Evolutionary conservation across 768 basidiomycete species (phyloP).

Genomic region (Tylopilus felleus): DNA sequence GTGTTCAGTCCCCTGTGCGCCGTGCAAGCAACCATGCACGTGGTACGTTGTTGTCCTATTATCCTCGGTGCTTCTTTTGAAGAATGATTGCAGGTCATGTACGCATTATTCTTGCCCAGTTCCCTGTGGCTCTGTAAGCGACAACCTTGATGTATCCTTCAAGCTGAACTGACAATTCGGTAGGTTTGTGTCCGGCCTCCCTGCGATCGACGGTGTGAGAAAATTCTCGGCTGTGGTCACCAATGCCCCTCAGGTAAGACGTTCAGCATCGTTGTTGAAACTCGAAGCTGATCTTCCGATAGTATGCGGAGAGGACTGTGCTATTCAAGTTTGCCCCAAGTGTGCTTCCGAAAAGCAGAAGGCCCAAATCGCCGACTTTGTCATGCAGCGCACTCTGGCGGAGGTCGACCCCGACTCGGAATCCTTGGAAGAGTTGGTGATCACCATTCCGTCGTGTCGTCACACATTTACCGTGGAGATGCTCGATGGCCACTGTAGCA

Average conservation of each 20-base stretch:
- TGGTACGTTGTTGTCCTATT: conserved; percentile 37
- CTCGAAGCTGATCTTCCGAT: background rate
- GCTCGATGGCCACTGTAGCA: conserved; percentile 55
- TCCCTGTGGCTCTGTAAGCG: conserved; percentile 63
- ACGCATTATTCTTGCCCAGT: conserved; percentile 54
- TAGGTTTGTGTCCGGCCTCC: conserved; percentile 66
- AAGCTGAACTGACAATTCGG: background rate
- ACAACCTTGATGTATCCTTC: background rate
- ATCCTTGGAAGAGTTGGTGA: conserved; percentile 47
- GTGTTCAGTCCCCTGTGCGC: conserved; percentile 56
- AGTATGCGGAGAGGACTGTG: conserved; percentile 71
- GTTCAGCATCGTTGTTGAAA: background rate
- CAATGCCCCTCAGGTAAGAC: conserved; percentile 60
- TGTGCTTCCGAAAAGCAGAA: conserved; percentile 43
- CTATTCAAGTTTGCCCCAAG: conserved; percentile 47
- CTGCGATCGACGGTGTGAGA: conserved; percentile 53
- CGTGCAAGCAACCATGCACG: conserved; percentile 59
- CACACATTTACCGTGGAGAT: conserved; percentile 73
- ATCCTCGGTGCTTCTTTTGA: background rate
- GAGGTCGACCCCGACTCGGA: conserved; percentile 43
- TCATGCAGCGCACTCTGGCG: conserved; percentile 47
- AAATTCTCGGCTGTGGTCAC: conserved; percentile 56
- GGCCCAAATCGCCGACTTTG: conserved; percentile 53
- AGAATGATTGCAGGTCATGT: conserved; percentile 42
- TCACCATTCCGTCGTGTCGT: conserved; percentile 58